These are phyloP conservation scores for Scedosporium minutisporum DNA, from an alignment of 2,329 filamentous ascomycete genomes.

Conservation along the genomic window DNA sequence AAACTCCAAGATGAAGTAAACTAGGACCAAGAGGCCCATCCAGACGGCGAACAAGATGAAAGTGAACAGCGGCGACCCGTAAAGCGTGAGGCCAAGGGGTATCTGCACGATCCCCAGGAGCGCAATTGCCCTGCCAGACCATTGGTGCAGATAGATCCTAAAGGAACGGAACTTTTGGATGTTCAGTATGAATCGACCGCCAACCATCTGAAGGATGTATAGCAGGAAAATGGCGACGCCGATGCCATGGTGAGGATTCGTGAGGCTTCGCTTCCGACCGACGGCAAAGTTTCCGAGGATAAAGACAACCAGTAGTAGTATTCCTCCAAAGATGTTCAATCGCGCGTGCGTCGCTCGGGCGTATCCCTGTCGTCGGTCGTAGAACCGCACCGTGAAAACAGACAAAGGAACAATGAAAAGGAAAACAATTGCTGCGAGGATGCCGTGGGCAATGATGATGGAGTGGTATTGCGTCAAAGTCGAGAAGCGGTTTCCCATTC, in stretches of 20 bases:
- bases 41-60: constrained; percentile 83
- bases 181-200: constrained; percentile 53
- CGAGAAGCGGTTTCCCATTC: constrained; percentile 74
- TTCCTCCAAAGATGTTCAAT: constrained; percentile 58
- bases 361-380: constrained; percentile 48
- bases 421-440: constrained; percentile 65
- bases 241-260: constrained; percentile 79
- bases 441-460: constrained; percentile 61
- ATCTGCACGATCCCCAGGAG: constrained; percentile 80
- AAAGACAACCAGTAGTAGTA: constrained; percentile 62
- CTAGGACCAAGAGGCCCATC: constrained; percentile 59
- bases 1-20: constrained; percentile 76
- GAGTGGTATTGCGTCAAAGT: constrained; percentile 59
- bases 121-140: constrained; percentile 69
- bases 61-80: constrained; percentile 74
- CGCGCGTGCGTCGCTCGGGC: constrained; percentile 65
- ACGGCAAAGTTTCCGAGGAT: constrained; percentile 71
- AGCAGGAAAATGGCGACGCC: constrained; percentile 69
- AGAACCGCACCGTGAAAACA: constrained; percentile 67
- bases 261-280: constrained; percentile 58
- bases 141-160: constrained; percentile 67
- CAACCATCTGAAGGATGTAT: constrained; percentile 60
- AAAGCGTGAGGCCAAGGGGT: constrained; percentile 79
- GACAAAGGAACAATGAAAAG: constrained; percentile 63
- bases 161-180: constrained; percentile 39